Percentiles rank a stretch among this genome's conserved stretches.
Evolutionary conservation across 495 filamentous ascomycete species (phyloP).

Genomic region (Aspergillus indologenus): DNA sequence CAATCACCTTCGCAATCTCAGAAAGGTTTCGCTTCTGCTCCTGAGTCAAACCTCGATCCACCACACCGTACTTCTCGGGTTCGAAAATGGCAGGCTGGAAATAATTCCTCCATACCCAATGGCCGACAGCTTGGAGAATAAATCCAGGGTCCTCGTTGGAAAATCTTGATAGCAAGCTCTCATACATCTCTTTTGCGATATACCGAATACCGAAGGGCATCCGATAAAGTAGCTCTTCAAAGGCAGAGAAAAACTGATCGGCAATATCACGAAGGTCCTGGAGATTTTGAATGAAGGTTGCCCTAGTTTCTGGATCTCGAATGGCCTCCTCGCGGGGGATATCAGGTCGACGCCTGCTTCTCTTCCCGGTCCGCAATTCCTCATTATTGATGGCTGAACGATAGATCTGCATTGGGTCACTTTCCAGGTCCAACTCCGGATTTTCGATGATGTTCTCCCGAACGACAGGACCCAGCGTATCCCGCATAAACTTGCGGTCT

Average conservation of each 20-base stretch:
- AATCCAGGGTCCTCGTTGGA: constrained; percentile 72
- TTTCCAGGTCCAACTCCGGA: constrained; percentile 85
- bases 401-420: constrained; percentile 97
- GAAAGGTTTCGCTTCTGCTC: constrained; percentile 90
- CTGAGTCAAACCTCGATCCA: constrained; percentile 81
- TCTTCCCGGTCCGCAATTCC: constrained; percentile 84
- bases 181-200: constrained; percentile 81
- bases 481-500: constrained; percentile 87
- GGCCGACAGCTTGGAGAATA: constrained; percentile 77
- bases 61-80: constrained; percentile 85
- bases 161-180: constrained; percentile 71
- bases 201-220: constrained; percentile 95
- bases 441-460: constrained; percentile 89
- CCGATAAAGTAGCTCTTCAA: constrained; percentile 78
- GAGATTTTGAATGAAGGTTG: constrained; percentile 87
- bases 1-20: constrained; percentile 86
- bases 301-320: constrained; percentile 84
- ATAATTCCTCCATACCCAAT: constrained; percentile 93
- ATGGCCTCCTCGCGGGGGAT: constrained; percentile 90
- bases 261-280: constrained; percentile 90
- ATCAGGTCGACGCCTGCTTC: constrained; percentile 73
- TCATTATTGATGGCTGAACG: constrained; percentile 92
- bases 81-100: constrained; percentile 82
- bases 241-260: constrained; percentile 75
- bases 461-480: constrained; percentile 77